A percentile compares a stretch with the other conserved stretches of the same genome.
Conservation (phyloP, 73 alveolate species). For the Uronychia binucleata region DNA sequence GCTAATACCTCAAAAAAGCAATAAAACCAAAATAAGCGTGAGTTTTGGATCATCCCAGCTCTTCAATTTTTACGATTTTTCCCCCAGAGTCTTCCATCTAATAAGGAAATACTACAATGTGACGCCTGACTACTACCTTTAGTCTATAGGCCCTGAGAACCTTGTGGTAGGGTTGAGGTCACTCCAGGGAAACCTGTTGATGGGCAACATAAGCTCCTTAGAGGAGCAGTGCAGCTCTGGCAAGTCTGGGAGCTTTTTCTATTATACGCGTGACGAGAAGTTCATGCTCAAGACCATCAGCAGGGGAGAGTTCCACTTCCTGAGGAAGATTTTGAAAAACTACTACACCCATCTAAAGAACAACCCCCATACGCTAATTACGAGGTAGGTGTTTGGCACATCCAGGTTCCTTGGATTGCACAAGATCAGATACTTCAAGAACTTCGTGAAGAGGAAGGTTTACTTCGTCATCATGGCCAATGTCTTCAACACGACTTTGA, state of each 20-base stretch:
- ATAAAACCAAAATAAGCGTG: constrained; percentile 24
- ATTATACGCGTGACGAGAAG: constrained; percentile 77
- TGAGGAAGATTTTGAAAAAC: constrained; percentile 57
- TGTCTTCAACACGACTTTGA: constrained; percentile 85
- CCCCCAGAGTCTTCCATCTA: constrained; percentile 69
- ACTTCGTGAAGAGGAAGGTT: constrained; percentile 56
- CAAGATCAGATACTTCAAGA: constrained; percentile 58
- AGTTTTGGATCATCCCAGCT: neutral
- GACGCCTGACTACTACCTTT: constrained; percentile 66
- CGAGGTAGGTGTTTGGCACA: constrained; percentile 11
- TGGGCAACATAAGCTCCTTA: constrained; percentile 72
- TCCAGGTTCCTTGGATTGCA: constrained; percentile 74
- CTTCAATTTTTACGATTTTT: constrained; percentile 54
- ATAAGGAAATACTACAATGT: constrained; percentile 68
- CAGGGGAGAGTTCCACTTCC: constrained; percentile 62
- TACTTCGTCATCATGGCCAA: constrained; percentile 91
- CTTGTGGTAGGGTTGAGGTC: constrained; percentile 6
- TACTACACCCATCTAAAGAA: constrained; percentile 76
- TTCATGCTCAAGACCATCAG: constrained; percentile 81
- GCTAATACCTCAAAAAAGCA: constrained; percentile 37
- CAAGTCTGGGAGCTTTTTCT: constrained; percentile 83
- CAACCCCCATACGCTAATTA: constrained; percentile 86
- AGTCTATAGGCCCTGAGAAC: constrained; percentile 83
- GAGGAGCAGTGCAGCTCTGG: constrained; percentile 76
- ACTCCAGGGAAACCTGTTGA: constrained; percentile 69